These are phyloP conservation scores for Eutrema japonicum DNA, from an alignment of 345 rosid genomes.

Conservation along the genomic window DNA sequence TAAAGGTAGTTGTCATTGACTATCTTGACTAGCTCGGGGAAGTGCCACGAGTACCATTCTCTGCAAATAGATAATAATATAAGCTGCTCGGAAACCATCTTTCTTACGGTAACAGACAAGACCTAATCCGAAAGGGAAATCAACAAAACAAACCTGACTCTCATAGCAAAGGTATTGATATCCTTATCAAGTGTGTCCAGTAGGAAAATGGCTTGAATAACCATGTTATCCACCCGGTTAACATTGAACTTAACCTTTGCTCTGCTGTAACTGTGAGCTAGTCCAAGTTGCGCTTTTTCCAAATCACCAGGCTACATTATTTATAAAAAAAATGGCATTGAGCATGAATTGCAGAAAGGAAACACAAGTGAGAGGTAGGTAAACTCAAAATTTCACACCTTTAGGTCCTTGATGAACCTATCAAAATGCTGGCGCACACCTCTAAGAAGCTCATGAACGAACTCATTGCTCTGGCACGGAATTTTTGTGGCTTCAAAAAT, in stretches of 20 bases:
- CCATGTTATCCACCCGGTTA: conserved; percentile 90
- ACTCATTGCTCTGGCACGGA: conserved; percentile 88
- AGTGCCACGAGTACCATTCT: conserved; percentile 99
- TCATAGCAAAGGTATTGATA: conserved; percentile 83
- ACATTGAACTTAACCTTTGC: conserved; percentile 98
- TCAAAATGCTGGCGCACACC: conserved; percentile 85
- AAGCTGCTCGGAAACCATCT: neutral
- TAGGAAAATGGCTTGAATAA: conserved; percentile 91
- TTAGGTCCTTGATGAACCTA: conserved; percentile 83
- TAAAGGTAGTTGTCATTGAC: conserved; percentile 91
- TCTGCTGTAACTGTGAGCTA: conserved; percentile 94
- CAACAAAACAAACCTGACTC: conserved; percentile 73
- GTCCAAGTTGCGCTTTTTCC: conserved; percentile 94
- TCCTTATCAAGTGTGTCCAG: conserved; percentile 92
- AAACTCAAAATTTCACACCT: conserved; percentile 53
- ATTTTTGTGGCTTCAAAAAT: conserved; percentile 72
- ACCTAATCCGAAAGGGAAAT: neutral
- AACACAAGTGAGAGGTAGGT: neutral
- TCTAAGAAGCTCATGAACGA: conserved; percentile 84
- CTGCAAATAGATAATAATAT: conserved; percentile 48
- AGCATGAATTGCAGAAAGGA: neutral
- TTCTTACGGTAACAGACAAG: neutral
- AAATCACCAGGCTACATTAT: conserved; percentile 74
- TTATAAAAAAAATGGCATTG: neutral
- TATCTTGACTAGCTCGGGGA: conserved; percentile 91